Evolutionary conservation across 2,329 filamentous ascomycete species (phyloP), one percentile per base, ranked within the genome.

Genomic region (Pleurostoma richardsiae): DNA sequence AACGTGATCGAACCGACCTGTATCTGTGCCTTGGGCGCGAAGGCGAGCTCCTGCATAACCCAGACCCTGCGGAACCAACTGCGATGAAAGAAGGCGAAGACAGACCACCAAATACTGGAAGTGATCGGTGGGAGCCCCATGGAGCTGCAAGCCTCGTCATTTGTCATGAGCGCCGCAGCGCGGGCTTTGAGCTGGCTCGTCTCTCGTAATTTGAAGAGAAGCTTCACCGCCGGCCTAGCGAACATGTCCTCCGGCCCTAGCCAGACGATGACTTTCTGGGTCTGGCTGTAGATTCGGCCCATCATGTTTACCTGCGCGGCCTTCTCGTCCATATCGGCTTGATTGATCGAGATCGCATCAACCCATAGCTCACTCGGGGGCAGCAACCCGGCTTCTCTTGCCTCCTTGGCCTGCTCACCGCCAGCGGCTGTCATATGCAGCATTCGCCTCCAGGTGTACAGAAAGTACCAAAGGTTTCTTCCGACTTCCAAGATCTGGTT

Each of bases 321-420:
- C 28, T 53, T 56, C 41, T 56, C 55, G 27, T 11, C 11, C 3
- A 44, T 43, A 11, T 57, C 48, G 3, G 19, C 29, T 36, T 57
- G 56, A 41, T 57, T 56, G 31, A 57, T 56, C 41, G 49, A 56
- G 40, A 57, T 58, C 44, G 54, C 51, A 29, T 57, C 55, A 8
- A 51, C 47, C 38, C 55, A 57, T 31, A 56, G 40, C 10, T 10
- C 3, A 19, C 44, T 30, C 3, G 40, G 45, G 54, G 46, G 38
- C 44, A 51, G 47, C 3, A 54, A 46, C 11, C 45, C 51, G 8
- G 38, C 11, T 42, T 54, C 54, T 7, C 52, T 49, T 29, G 52
- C 49, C 10, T 29, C 46, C 5, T 53, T 47, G 42, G 54, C 44
- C 29, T 40, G 29, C 33, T 36, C 33, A 36, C n/a, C 33, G 8